Percentiles rank a stretch among this genome's conserved stretches.
phyloP scores from a whole-genome alignment of 2,329 filamentous ascomycete genomes.

The Acrodontium crateriforme region DNA sequence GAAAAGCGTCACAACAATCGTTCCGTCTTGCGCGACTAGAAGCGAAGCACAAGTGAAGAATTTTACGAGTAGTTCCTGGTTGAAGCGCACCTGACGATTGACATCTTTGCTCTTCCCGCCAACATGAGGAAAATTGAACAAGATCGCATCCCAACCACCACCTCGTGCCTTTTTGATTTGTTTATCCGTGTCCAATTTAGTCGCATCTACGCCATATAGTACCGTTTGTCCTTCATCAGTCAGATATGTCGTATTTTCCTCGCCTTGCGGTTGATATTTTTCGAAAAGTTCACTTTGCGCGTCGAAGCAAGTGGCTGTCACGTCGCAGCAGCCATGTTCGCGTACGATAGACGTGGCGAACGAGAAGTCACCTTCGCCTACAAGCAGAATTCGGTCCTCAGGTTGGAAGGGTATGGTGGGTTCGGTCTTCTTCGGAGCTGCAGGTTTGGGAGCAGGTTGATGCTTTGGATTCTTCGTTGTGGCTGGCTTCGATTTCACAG shows the following conservation, averaged over 20 bases:
- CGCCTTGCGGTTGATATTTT: constrained; percentile 57
- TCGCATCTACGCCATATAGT: constrained; percentile 53
- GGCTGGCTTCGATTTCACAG: too few species aligned
- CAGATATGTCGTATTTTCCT: constrained; percentile 44
- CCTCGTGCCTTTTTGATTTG: constrained; percentile 26
- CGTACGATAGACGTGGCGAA: constrained; percentile 55
- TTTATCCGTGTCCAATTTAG: constrained; percentile 39
- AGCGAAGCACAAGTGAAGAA: constrained; percentile 48
- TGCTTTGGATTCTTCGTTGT: too few species aligned
- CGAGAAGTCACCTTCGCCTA: constrained; percentile 70
- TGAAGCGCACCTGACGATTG: constrained; percentile 84
- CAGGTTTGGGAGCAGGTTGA: too few species aligned
- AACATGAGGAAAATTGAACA: constrained; percentile 97
- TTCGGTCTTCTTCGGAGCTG: constrained; percentile 14
- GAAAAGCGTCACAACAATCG: constrained; percentile 73
- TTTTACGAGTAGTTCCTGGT: constrained; percentile 62
- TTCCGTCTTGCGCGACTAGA: constrained; percentile 41
- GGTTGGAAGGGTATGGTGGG: constrained; percentile 54
- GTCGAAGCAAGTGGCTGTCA: constrained; percentile 60
- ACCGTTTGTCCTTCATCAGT: constrained; percentile 34
- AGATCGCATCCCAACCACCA: constrained; percentile 55
- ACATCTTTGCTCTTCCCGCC: constrained; percentile 86
- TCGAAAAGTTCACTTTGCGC: constrained; percentile 41
- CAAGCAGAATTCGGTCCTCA: constrained; percentile 55
- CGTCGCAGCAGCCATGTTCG: constrained; percentile 50